A percentile compares a stretch with the other conserved stretches of the same genome.
Conservation (phyloP, 305 asterid genomes). For the Fraxinus sp. region DNA sequence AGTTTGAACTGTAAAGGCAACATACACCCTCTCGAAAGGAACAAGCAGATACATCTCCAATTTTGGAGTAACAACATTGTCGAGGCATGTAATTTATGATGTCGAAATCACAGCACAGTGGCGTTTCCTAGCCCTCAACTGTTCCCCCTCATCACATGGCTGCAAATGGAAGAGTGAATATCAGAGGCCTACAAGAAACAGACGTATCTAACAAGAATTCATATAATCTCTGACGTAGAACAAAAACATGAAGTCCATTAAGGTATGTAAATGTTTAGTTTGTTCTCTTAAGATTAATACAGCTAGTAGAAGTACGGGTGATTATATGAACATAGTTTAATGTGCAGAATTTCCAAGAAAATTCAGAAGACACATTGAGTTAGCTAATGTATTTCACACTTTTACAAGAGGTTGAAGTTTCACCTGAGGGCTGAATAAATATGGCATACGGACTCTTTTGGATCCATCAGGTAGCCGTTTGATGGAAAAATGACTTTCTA, state of each 20-base stretch:
- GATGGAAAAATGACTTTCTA: constrained; percentile 40
- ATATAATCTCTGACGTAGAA: no score
- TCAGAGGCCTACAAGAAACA: neutral
- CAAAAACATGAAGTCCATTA: neutral
- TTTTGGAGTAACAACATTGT: neutral
- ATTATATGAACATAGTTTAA: neutral
- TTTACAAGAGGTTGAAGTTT: neutral
- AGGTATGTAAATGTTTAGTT: no score
- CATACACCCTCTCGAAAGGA: no score
- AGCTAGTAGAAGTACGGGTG: no score
- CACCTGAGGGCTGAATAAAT: constrained; percentile 65
- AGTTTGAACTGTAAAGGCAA: neutral
- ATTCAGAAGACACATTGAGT: neutral
- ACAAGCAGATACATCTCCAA: neutral
- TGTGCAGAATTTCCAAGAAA: neutral
- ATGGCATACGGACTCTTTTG: constrained; percentile 72
- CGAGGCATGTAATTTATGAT: neutral
- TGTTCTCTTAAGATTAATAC: no score
- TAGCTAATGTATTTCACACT: neutral
- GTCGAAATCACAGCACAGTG: constrained; percentile 45
- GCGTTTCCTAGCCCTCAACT: constrained; percentile 44
- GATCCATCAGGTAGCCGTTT: constrained; percentile 94
- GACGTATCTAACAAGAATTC: no score
- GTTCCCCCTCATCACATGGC: constrained; percentile 48
- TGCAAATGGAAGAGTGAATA: constrained; percentile 33